Evolutionary conservation across 257 asterid genomes (phyloP).

Genomic region (Pogostemon cablin): DNA sequence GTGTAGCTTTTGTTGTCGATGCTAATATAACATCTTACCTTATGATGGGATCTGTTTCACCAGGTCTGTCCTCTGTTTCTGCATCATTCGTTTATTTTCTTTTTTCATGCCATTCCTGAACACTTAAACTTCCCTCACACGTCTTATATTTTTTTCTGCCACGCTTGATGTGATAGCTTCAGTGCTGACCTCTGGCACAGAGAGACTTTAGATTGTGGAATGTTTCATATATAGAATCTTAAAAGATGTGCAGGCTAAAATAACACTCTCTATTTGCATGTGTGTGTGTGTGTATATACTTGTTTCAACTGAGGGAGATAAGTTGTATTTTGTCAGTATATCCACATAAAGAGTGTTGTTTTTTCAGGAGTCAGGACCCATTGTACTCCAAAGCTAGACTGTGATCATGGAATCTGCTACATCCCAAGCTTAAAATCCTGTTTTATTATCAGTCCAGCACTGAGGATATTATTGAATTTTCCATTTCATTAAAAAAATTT

Average conservation of each 20-base stretch:
- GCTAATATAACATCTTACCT: conserved; percentile 98
- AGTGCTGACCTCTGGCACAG: conserved; percentile 16
- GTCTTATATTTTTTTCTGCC: conserved; percentile 10
- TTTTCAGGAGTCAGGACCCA: background rate
- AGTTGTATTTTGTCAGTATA: background rate
- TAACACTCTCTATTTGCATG: background rate
- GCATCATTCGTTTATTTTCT: conserved; percentile 12
- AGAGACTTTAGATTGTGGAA: conserved; percentile 15
- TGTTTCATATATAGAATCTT: conserved; percentile 17
- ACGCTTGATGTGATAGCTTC: conserved; percentile 12
- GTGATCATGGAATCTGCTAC: background rate
- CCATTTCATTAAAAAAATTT: background rate
- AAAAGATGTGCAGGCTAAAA: conserved; percentile 6
- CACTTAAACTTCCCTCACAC: conserved; percentile 2
- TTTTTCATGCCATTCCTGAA: conserved; percentile 15
- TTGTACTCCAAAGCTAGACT: conserved; percentile 1
- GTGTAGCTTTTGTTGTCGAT: conserved; percentile 98
- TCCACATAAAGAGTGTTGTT: background rate
- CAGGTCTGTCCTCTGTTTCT: conserved; percentile 59
- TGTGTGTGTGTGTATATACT: background rate
- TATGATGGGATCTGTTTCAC: conserved; percentile 99
- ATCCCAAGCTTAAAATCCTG: background rate
- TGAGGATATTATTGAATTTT: background rate
- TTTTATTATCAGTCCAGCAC: background rate
- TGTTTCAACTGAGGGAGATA: background rate